Evolutionary conservation across 1,284 basidiomycete genomes (phyloP).

Genomic region (Pseudozyma thailandica): DNA sequence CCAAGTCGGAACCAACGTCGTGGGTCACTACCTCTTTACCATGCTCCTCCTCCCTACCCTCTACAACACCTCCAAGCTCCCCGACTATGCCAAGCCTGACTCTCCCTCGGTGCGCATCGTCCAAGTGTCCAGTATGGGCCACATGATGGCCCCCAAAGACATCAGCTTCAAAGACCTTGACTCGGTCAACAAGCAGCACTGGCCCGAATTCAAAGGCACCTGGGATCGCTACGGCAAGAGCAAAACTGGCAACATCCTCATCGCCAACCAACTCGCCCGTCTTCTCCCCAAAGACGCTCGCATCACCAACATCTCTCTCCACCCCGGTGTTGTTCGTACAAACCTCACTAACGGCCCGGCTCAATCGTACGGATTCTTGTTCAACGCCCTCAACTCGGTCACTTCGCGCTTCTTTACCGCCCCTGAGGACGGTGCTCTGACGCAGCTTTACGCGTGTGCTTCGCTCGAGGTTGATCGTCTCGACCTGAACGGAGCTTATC

Average conservation of each 20-base stretch:
- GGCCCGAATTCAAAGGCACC: constrained; percentile 47
- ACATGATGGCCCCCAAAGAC: constrained; percentile 13
- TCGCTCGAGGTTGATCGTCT: constrained; percentile 60
- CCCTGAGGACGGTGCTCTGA: constrained; percentile 60
- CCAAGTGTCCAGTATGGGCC: constrained; percentile 50
- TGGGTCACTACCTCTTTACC: constrained; percentile 57
- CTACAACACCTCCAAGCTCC: constrained; percentile 45
- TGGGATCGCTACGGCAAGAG: constrained; percentile 50
- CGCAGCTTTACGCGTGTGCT: constrained; percentile 64
- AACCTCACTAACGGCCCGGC: constrained; percentile 22
- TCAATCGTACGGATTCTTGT: constrained; percentile 45
- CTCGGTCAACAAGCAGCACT: constrained; percentile 46
- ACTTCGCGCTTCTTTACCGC: constrained; percentile 41
- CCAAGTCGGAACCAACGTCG: constrained; percentile 60
- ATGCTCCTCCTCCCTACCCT: constrained; percentile 52
- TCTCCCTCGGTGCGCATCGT: constrained; percentile 50
- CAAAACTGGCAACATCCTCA: constrained; percentile 55
- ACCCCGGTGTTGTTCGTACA: constrained; percentile 47
- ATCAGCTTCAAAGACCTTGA: constrained; percentile 47
- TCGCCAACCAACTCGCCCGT: constrained; percentile 44
- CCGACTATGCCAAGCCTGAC: constrained; percentile 41
- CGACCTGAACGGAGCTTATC: constrained; percentile 55
- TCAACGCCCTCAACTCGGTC: constrained; percentile 17
- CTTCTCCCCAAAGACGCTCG: constrained; percentile 33
- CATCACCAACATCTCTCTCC: constrained; percentile 42